phyloP scores from a whole-genome alignment of 768 basidiomycete genomes.

The Rhizopogon sp. region DNA sequence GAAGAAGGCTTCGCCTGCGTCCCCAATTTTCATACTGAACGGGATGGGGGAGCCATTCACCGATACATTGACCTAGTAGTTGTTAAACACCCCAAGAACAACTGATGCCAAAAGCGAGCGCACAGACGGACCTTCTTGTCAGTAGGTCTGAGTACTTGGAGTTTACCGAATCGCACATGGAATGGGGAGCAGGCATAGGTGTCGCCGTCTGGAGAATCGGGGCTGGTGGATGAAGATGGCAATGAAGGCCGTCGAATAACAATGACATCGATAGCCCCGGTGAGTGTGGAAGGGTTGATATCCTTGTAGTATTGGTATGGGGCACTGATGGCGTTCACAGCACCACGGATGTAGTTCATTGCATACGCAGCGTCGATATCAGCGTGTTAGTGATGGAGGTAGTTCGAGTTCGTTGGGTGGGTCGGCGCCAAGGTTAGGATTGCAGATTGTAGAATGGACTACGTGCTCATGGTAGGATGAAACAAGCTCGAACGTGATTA shows the following conservation, averaged over 20 bases:
- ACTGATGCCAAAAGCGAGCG: neutral
- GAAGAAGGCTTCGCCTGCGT: slow-evolving; percentile 98
- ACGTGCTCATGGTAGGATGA: neutral
- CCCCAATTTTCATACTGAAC: slow-evolving; percentile 97
- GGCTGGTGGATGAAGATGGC: neutral
- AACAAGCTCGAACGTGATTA: neutral
- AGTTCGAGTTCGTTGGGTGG: neutral
- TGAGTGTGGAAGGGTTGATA: slow-evolving; percentile 94
- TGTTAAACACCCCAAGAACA: neutral
- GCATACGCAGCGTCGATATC: slow-evolving; percentile 1
- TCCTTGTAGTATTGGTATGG: slow-evolving; percentile 91
- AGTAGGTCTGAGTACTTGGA: slow-evolving; percentile 87
- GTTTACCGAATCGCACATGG: slow-evolving; percentile 96
- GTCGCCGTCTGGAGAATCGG: slow-evolving; percentile 45
- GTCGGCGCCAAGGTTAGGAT: neutral
- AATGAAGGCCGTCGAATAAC: slow-evolving; percentile 67
- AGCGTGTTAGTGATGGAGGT: neutral
- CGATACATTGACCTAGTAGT: slow-evolving; percentile 71
- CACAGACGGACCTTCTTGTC: slow-evolving; percentile 75
- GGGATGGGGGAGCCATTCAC: slow-evolving; percentile 86
- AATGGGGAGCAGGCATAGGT: slow-evolving; percentile 88
- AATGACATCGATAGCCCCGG: slow-evolving; percentile 98
- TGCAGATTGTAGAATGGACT: neutral
- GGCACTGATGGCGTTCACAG: slow-evolving; percentile 78
- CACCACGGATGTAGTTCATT: slow-evolving; percentile 89